A percentile compares a stretch with the other conserved stretches of the same genome.
phyloP scores from a whole-genome alignment of 495 filamentous ascomycete genomes.

The Aspergillus baeticus region DNA sequence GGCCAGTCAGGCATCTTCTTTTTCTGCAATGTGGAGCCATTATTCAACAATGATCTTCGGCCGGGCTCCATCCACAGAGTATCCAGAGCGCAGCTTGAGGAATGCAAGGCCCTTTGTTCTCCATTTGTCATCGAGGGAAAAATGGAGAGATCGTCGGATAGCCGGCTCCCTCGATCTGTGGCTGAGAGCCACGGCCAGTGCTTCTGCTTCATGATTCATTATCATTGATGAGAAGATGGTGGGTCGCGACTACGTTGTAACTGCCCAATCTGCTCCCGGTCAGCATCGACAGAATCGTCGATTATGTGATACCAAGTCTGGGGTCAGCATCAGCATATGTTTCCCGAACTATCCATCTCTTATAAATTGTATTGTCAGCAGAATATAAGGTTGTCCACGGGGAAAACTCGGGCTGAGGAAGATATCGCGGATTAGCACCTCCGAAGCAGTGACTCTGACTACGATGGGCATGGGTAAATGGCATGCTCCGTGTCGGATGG shows the following conservation, averaged over 20 bases:
- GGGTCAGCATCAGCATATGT: neutral
- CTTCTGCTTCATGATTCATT: neutral
- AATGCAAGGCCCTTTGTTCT: conserved; percentile 3
- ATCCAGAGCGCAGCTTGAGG: neutral
- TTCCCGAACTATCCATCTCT: too few relatives aligned
- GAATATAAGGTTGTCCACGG: too few relatives aligned
- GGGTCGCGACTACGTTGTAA: neutral
- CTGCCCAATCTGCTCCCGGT: neutral
- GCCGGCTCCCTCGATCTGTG: conserved; percentile 1
- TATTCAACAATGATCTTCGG: conserved; percentile 4
- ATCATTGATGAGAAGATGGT: neutral
- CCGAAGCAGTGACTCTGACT: too few relatives aligned
- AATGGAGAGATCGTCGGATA: neutral
- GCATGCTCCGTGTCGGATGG: too few relatives aligned
- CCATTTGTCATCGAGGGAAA: neutral
- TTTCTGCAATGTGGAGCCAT: neutral
- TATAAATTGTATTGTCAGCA: too few relatives aligned
- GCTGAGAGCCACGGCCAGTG: conserved; percentile 1
- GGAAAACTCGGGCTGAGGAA: neutral
- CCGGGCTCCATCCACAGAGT: neutral
- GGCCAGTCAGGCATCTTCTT: neutral
- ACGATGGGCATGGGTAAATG: neutral
- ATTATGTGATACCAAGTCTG: neutral
- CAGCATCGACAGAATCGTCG: neutral
- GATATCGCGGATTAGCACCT: neutral